Percentiles rank a stretch among this genome's conserved stretches.
These are phyloP conservation scores for Cladorrhinum samala DNA, from an alignment of 495 filamentous ascomycete species.

Conservation along the genomic window DNA sequence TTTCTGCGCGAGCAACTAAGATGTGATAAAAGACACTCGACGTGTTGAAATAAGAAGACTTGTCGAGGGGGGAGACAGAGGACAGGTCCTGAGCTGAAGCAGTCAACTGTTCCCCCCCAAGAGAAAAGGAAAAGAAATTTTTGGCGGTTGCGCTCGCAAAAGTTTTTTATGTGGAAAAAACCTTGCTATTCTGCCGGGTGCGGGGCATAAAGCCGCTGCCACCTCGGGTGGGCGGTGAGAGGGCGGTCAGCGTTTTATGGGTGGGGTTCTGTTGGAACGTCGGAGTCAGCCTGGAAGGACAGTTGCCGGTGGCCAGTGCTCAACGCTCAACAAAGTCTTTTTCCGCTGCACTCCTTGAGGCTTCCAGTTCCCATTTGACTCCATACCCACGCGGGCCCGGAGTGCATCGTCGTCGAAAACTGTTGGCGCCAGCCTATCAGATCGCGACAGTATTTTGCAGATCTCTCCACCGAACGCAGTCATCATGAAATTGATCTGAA, in stretches of 20 bases:
- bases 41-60: constrained; percentile 5
- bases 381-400: too few relatives aligned
- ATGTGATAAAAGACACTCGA: constrained; percentile 2
- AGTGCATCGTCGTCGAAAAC: too few relatives aligned
- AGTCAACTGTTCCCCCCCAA: constrained; percentile 33
- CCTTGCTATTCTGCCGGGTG: constrained; percentile 7
- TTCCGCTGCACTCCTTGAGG: too few relatives aligned
- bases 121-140: constrained; percentile 22
- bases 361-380: too few relatives aligned
- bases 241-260: constrained; percentile 4
- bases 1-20: constrained; percentile 30
- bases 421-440: too few relatives aligned
- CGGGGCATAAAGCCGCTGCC: constrained; percentile 21
- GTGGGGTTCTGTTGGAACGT: background rate
- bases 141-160: constrained; percentile 14
- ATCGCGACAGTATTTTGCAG: too few relatives aligned
- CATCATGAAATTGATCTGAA: too few relatives aligned
- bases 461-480: too few relatives aligned
- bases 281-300: too few relatives aligned
- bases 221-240: constrained; percentile 22
- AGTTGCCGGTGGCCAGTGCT: background rate
- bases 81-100: constrained; percentile 19
- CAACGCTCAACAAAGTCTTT: too few relatives aligned
- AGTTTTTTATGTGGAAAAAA: constrained; percentile 24
- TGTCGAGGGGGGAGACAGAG: constrained; percentile 26